Evolutionary conservation across 495 filamentous ascomycete genomes (phyloP).

Genomic region (Cercophora sp.): DNA sequence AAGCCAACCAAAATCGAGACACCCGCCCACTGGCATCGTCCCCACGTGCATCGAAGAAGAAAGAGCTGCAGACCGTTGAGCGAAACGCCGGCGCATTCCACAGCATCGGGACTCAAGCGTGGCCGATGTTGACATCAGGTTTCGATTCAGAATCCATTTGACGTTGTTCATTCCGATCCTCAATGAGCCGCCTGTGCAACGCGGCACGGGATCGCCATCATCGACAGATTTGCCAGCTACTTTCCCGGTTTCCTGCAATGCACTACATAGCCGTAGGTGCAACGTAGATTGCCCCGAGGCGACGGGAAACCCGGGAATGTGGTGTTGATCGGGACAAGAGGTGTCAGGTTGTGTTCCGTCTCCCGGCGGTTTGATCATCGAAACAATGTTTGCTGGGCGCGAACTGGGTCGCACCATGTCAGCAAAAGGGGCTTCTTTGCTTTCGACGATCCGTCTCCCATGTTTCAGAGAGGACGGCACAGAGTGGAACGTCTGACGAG

Average conservation of each 20-base stretch:
- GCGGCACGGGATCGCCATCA: neutral
- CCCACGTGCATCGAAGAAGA: slow-evolving; percentile 3
- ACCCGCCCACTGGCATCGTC: neutral
- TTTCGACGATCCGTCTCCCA: too few species aligned
- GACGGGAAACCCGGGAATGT: neutral
- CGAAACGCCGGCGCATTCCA: neutral
- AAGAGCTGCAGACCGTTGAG: neutral
- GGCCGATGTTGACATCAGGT: too few species aligned
- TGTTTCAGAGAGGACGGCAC: neutral
- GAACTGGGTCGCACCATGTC: too few species aligned
- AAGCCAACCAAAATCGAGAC: slow-evolving; percentile 6
- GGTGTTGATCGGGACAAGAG: neutral
- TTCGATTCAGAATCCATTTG: neutral
- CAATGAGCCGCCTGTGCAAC: slow-evolving; percentile 5
- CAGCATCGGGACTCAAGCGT: neutral
- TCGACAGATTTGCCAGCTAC: neutral
- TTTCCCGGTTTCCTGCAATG: slow-evolving; percentile 8
- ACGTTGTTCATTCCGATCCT: neutral
- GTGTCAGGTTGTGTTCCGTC: neutral
- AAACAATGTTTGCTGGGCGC: slow-evolving; percentile 1
- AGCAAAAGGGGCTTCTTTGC: too few species aligned
- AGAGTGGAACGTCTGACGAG: neutral
- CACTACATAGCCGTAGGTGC: neutral
- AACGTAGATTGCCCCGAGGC: neutral
- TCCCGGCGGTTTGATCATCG: neutral